phyloP scores from a whole-genome alignment of 2,329 filamentous ascomycete genomes.

The Tolypocladium nubicola region DNA sequence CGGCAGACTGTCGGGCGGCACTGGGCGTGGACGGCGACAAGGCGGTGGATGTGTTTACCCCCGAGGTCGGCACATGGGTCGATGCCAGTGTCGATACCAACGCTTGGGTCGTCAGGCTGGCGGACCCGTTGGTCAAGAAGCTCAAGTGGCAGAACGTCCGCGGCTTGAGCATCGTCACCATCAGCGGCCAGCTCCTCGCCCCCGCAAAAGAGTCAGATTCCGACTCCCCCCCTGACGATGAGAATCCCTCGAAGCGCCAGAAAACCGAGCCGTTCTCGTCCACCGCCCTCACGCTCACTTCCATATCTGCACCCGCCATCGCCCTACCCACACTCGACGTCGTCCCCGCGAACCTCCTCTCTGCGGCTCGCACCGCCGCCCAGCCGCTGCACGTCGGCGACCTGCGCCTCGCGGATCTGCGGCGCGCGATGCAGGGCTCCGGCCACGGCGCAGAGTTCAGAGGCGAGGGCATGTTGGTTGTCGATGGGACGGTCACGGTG shows the following conservation, averaged over 20 bases:
- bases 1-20: slow-evolving; percentile 67
- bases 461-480: slow-evolving; percentile 82
- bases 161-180: slow-evolving; percentile 81
- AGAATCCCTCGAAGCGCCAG: slow-evolving; percentile 35
- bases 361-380: slow-evolving; percentile 64
- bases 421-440: slow-evolving; percentile 69
- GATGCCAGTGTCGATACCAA: slow-evolving; percentile 97
- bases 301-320: slow-evolving; percentile 11
- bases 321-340: slow-evolving; percentile 41
- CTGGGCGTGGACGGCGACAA: slow-evolving; percentile 38
- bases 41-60: slow-evolving; percentile 69
- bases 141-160: slow-evolving; percentile 93
- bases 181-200: slow-evolving; percentile 59
- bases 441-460: slow-evolving; percentile 87
- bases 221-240: slow-evolving; percentile 18
- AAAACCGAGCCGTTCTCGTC: slow-evolving; percentile 29
- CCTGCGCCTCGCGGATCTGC: slow-evolving; percentile 75
- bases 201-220: slow-evolving; percentile 8
- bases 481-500: slow-evolving; percentile 82
- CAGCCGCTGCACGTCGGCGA: slow-evolving; percentile 94
- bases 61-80: slow-evolving; percentile 59
- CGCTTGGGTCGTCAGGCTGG: slow-evolving; percentile 89
- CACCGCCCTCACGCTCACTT: neutral
- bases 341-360: slow-evolving; percentile 49
- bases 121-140: slow-evolving; percentile 71